Conservation (phyloP, 306 rosid genomes). For the Heteromeles arbutifolia region DNA sequence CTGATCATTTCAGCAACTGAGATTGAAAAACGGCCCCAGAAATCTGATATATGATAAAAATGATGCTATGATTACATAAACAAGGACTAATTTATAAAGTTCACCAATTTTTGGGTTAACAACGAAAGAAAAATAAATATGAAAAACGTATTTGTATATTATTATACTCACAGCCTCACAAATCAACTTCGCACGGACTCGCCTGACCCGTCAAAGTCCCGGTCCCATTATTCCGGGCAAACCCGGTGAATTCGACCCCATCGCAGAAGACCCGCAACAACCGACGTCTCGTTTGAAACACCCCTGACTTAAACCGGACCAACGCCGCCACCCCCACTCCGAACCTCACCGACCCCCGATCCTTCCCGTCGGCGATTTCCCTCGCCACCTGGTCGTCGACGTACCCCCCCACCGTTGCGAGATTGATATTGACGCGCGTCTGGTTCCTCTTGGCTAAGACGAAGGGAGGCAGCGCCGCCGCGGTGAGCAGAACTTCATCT, state of each 20-base stretch:
- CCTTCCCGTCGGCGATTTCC: slow-evolving; percentile 6
- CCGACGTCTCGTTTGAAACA: background rate
- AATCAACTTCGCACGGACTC: slow-evolving; percentile 1
- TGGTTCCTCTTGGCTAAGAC: background rate
- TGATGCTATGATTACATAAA: background rate
- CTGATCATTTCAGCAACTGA: too few relatives aligned
- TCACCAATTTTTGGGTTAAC: background rate
- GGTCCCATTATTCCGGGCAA: slow-evolving; percentile 5
- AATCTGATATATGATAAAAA: too few relatives aligned
- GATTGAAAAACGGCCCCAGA: too few relatives aligned
- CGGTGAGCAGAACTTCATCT: background rate
- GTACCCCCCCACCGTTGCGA: background rate
- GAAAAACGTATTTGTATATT: background rate
- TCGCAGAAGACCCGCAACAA: slow-evolving; percentile 10
- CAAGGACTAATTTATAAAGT: background rate
- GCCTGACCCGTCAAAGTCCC: slow-evolving; percentile 17
- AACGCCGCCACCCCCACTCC: background rate
- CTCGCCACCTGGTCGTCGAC: background rate
- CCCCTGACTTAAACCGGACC: slow-evolving; percentile 12
- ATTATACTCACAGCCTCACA: background rate
- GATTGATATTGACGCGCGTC: background rate
- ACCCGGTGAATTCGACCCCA: background rate
- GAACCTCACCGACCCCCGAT: slow-evolving; percentile 9
- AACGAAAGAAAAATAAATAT: background rate
- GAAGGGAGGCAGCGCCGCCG: slow-evolving; percentile 4